phyloP scores from a whole-genome alignment of 352 stramenopile genomes.

The Discostella stelligera region DNA sequence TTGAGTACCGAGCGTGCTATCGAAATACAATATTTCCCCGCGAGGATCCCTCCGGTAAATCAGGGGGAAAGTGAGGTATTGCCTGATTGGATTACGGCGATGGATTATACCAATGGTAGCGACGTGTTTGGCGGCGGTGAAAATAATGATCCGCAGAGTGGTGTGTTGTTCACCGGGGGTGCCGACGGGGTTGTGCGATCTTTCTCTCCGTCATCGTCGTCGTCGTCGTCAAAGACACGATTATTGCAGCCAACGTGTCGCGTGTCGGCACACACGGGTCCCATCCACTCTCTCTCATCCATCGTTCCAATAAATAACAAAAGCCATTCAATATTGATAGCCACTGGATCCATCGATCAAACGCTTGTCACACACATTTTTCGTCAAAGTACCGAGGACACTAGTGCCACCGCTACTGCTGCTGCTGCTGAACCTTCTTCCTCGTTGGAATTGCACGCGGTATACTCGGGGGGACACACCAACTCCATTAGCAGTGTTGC shows the following conservation, averaged over 20 bases:
- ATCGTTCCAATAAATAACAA: not conserved
- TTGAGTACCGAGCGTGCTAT: slow-evolving; percentile 68
- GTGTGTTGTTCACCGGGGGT: too few species aligned
- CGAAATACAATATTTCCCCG: slow-evolving; percentile 73
- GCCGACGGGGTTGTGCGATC: not conserved
- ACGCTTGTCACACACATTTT: slow-evolving; percentile 54
- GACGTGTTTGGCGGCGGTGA: slow-evolving; percentile 15
- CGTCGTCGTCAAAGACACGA: not conserved
- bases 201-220: not conserved
- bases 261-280: not conserved
- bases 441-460: slow-evolving; percentile 26
- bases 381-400: slow-evolving; percentile 10
- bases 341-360: slow-evolving; percentile 63
- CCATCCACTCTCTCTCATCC: not conserved
- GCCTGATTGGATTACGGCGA: slow-evolving; percentile 76
- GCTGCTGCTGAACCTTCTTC: not conserved
- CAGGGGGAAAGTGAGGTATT: slow-evolving; percentile 57
- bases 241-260: too few species aligned
- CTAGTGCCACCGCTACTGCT: too few species aligned
- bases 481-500: slow-evolving; percentile 54
- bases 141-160: too few species aligned
- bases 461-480: slow-evolving; percentile 51
- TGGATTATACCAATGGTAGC: slow-evolving; percentile 27
- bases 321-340: not conserved
- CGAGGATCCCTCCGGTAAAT: slow-evolving; percentile 47